Conservation (phyloP, 2,329 filamentous ascomycete species). For the Colletotrichum sp. region DNA sequence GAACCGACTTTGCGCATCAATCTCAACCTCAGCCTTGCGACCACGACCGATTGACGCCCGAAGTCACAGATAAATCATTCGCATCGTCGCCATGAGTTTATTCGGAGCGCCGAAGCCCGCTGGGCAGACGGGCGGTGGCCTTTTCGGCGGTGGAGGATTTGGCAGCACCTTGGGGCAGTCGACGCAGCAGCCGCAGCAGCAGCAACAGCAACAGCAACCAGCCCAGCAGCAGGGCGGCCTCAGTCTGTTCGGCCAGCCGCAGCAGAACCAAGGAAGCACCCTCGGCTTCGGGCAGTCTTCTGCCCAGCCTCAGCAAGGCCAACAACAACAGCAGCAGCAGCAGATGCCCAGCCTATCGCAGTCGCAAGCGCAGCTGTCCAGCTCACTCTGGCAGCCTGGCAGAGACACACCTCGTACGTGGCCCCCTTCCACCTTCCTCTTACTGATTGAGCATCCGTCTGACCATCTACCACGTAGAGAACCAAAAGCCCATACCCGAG, state of each 20-base stretch:
- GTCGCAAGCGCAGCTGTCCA: slow-evolving; percentile 51
- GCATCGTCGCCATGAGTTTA: slow-evolving; percentile 35
- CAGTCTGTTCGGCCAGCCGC: slow-evolving; percentile 44
- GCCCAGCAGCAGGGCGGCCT: slow-evolving; percentile 30
- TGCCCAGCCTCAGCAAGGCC: slow-evolving; percentile 38
- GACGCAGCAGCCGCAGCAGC: slow-evolving; percentile 34
- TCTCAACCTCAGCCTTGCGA: not conserved
- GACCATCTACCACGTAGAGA: slow-evolving; percentile 36
- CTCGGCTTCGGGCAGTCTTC: slow-evolving; percentile 41
- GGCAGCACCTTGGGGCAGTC: slow-evolving; percentile 34
- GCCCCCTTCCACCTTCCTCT: not conserved
- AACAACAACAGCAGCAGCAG: slow-evolving; percentile 49
- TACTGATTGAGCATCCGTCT: not conserved
- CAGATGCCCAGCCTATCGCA: slow-evolving; percentile 47
- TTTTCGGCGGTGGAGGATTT: slow-evolving; percentile 34
- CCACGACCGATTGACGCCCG: not conserved
- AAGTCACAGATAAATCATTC: not conserved
- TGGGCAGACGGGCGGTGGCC: slow-evolving; percentile 22
- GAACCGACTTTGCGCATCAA: slow-evolving; percentile 1
- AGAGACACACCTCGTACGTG: slow-evolving; percentile 54
- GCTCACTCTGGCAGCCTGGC: slow-evolving; percentile 58
- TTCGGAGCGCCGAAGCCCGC: slow-evolving; percentile 45
- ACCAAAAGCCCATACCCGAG: slow-evolving; percentile 75
- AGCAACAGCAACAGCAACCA: slow-evolving; percentile 35
- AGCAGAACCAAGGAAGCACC: slow-evolving; percentile 31